Percentiles rank a stretch among this genome's conserved stretches.
Conservation (phyloP, 768 basidiomycete genomes). For the Mycena leptocephala region DNA sequence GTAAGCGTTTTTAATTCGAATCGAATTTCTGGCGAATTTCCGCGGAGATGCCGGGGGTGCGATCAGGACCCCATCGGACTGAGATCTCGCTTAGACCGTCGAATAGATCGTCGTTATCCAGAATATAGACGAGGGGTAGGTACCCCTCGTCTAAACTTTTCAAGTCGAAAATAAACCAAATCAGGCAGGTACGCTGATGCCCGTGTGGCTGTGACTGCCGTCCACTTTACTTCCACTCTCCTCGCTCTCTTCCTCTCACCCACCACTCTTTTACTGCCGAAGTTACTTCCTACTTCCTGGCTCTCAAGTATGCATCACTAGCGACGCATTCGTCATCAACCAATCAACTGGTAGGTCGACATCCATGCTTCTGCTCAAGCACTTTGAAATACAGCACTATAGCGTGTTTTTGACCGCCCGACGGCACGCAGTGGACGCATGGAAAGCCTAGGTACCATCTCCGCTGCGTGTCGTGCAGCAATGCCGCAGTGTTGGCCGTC, state of each 20-base stretch:
- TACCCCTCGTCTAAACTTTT: neutral
- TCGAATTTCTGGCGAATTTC: neutral
- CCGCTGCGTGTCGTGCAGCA: neutral
- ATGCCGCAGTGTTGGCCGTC: neutral
- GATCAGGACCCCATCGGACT: neutral
- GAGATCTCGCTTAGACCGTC: constrained; percentile 1
- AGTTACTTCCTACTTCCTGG: neutral
- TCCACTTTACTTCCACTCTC: neutral
- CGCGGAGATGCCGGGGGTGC: neutral
- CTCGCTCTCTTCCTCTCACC: neutral
- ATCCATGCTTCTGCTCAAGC: neutral
- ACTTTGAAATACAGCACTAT: neutral
- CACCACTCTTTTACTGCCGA: neutral
- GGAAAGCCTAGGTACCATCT: neutral
- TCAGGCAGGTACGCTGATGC: neutral
- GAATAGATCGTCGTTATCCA: neutral
- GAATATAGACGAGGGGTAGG: neutral
- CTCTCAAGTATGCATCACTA: neutral
- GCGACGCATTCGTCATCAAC: neutral
- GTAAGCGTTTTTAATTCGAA: neutral
- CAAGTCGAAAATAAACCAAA: neutral
- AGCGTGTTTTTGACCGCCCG: neutral
- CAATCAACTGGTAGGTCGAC: neutral
- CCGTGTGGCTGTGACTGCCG: neutral
- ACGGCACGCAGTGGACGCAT: neutral